These are phyloP conservation scores for Populus euphratica DNA, from an alignment of 345 rosid genomes.

Conservation along the genomic window DNA sequence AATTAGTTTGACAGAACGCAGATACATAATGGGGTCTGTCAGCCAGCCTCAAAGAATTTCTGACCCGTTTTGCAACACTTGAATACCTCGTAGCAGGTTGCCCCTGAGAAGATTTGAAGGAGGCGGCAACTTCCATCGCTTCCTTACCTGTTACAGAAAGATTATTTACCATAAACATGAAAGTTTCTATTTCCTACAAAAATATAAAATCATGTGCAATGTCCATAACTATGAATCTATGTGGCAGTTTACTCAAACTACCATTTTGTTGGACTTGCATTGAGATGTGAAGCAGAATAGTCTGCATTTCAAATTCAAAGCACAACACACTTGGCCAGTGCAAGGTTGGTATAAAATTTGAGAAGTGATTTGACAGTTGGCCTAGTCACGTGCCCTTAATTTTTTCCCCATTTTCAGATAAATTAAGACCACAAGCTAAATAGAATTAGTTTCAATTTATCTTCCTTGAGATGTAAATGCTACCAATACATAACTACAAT, in stretches of 20 bases:
- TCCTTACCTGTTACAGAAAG: conserved; percentile 49
- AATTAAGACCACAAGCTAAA: not conserved
- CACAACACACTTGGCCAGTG: not conserved
- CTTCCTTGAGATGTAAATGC: not conserved
- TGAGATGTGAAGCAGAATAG: not conserved
- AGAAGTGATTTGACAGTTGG: not conserved
- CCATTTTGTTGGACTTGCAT: not conserved
- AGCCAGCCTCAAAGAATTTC: conserved; percentile 64
- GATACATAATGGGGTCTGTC: conserved; percentile 77
- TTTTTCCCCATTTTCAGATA: not conserved
- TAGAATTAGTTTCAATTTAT: not conserved
- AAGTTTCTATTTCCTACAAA: not conserved
- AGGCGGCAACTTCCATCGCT: conserved; percentile 80
- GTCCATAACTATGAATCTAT: not conserved
- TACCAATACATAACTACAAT: not conserved
- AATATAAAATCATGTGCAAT: not conserved
- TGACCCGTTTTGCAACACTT: conserved; percentile 71
- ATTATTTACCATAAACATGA: not conserved
- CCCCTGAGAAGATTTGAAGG: conserved; percentile 67
- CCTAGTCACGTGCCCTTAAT: not conserved
- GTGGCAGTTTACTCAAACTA: not conserved
- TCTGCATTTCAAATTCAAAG: not conserved
- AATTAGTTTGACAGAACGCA: conserved; percentile 91
- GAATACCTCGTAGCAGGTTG: conserved; percentile 50
- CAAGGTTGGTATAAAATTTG: not conserved